A percentile compares a stretch with the other conserved stretches of the same genome.
Conservation (phyloP, 495 filamentous ascomycete genomes). For the Podospora pseudopauciseta region DNA sequence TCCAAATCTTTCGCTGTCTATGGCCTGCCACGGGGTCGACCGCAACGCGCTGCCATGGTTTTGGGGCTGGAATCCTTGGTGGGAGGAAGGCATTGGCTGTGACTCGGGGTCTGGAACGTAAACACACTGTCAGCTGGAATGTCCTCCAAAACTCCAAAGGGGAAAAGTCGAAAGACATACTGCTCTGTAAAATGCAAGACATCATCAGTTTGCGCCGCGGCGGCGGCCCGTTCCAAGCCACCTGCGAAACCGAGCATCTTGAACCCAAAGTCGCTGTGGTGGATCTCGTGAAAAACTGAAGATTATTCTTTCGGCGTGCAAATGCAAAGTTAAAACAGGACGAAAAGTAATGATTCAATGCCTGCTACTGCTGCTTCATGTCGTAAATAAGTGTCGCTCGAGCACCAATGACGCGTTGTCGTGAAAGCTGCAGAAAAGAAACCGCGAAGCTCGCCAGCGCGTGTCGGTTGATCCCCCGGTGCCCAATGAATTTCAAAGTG, state of each 20-base stretch:
- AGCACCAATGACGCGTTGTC: slow-evolving; percentile 10
- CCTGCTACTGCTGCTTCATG: slow-evolving; percentile 1
- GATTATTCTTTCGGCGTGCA: neutral
- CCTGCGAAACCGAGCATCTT: slow-evolving; percentile 10
- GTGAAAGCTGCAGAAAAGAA: slow-evolving; percentile 6
- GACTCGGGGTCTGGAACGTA: slow-evolving; percentile 20
- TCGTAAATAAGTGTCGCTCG: neutral
- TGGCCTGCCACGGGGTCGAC: slow-evolving; percentile 21
- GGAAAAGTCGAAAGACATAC: slow-evolving; percentile 7
- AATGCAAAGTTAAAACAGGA: neutral
- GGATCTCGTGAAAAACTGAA: neutral
- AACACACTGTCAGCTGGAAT: neutral
- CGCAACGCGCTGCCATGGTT: slow-evolving; percentile 33
- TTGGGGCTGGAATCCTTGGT: slow-evolving; percentile 17
- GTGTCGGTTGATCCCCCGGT: neutral
- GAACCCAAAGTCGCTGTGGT: neutral
- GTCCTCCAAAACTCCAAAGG: neutral
- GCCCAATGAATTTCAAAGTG: neutral
- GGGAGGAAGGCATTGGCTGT: slow-evolving; percentile 26
- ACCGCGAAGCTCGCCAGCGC: slow-evolving; percentile 15
- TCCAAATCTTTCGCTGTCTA: slow-evolving; percentile 31
- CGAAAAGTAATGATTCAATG: neutral
- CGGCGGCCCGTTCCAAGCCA: slow-evolving; percentile 6
- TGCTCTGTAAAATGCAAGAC: slow-evolving; percentile 1
- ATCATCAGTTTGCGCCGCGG: neutral